These are phyloP conservation scores for Tolypocladium nubicola DNA, from an alignment of 2,329 filamentous ascomycete species.

Conservation along the genomic window DNA sequence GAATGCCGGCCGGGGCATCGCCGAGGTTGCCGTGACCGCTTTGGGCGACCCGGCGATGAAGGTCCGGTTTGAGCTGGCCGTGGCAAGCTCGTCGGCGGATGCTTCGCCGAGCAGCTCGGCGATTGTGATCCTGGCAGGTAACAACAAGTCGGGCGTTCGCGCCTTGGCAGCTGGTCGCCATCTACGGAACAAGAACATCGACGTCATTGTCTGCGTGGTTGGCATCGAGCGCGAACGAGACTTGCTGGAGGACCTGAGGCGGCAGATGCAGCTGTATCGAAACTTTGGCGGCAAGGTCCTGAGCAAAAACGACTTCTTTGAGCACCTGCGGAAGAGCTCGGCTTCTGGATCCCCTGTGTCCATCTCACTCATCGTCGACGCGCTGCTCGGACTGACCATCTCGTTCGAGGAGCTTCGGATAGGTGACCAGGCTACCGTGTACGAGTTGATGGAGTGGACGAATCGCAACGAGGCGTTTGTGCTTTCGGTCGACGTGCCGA, in stretches of 20 bases:
- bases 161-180: slow-evolving; percentile 81
- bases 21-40: slow-evolving; percentile 66
- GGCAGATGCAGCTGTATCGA: slow-evolving; percentile 75
- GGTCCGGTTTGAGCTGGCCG: slow-evolving; percentile 36
- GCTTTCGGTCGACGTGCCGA: slow-evolving; percentile 82
- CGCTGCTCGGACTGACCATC: slow-evolving; percentile 74
- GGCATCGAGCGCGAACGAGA: slow-evolving; percentile 76
- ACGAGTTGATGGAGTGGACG: slow-evolving; percentile 87
- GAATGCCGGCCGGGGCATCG: slow-evolving; percentile 80
- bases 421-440: slow-evolving; percentile 72
- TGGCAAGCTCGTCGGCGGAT: slow-evolving; percentile 20
- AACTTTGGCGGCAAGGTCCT: slow-evolving; percentile 69
- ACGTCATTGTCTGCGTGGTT: slow-evolving; percentile 73
- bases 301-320: slow-evolving; percentile 50
- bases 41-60: slow-evolving; percentile 52
- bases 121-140: slow-evolving; percentile 79
- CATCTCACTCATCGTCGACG: slow-evolving; percentile 78
- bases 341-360: slow-evolving; percentile 33
- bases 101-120: slow-evolving; percentile 23
- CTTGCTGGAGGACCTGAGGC: slow-evolving; percentile 67
- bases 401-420: slow-evolving; percentile 81
- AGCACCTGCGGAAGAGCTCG: slow-evolving; percentile 41
- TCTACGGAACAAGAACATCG: slow-evolving; percentile 70
- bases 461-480: slow-evolving; percentile 78
- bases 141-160: slow-evolving; percentile 79